A percentile compares a stretch with the other conserved stretches of the same genome.
phyloP scores from a whole-genome alignment of 116 monocot genomes.

The Posidonia oceanica region DNA sequence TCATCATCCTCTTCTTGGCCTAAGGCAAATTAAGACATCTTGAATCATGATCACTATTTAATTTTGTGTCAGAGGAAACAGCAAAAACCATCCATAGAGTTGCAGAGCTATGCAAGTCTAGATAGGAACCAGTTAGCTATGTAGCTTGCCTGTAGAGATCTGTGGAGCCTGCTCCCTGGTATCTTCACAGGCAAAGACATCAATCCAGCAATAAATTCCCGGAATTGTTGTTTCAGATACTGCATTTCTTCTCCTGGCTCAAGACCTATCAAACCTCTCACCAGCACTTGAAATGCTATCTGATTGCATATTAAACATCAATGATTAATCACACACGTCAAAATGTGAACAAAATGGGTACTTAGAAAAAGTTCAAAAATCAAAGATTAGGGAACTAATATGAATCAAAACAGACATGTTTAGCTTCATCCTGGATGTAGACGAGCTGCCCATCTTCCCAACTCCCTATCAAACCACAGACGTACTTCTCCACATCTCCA shows the following conservation, averaged over 20 bases:
- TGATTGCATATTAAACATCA: slow-evolving; percentile 4
- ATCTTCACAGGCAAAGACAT: slow-evolving; percentile 82
- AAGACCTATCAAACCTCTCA: slow-evolving; percentile 61
- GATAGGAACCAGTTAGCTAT: too few relatives aligned
- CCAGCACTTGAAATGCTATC: slow-evolving; percentile 83
- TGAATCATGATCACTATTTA: not conserved
- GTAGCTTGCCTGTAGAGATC: slow-evolving; percentile 57
- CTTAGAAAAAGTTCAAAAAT: not conserved
- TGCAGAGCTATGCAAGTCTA: not conserved
- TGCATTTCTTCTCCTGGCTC: slow-evolving; percentile 60
- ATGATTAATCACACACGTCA: not conserved
- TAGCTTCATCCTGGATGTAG: slow-evolving; percentile 56
- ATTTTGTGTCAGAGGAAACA: not conserved
- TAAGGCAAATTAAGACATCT: slow-evolving; percentile 1
- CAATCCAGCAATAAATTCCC: slow-evolving; percentile 72
- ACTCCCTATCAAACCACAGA: slow-evolving; percentile 19
- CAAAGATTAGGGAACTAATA: too few relatives aligned
- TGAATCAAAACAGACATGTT: slow-evolving; percentile 34
- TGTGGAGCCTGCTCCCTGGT: slow-evolving; percentile 62
- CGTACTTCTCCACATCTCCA: slow-evolving; percentile 41
- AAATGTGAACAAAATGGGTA: not conserved
- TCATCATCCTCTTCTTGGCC: slow-evolving; percentile 86
- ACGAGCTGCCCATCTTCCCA: slow-evolving; percentile 50
- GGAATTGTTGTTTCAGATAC: slow-evolving; percentile 61
- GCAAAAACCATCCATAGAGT: slow-evolving; percentile 1